Base-by-base conservation (phyloP, 2,329 filamentous ascomycete species). In the Trichoderma sp. region DNA sequence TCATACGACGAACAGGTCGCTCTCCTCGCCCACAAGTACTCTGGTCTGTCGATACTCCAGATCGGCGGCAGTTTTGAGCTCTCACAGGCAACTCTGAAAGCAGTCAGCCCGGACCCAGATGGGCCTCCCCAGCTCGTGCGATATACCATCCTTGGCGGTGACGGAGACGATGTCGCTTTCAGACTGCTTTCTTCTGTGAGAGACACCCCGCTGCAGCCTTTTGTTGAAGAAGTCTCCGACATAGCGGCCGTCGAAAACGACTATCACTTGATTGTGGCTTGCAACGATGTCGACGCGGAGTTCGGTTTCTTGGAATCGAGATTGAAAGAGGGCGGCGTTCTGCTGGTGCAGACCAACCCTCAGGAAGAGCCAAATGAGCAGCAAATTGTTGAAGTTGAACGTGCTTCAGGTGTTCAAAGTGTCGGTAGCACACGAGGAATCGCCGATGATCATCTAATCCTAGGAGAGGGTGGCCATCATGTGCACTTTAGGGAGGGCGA, bases 31-130 rank as follows among this genome's bases (percentile, higher is more conserved):
- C 78, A 81, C 70, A 81, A 80, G 62, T 73, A 74, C 5, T 76
- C 80, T 0, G 74, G 67, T 0, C 64, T 81, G 1, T 71, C 74
- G 0, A 71, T 83, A 10, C 72, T 82, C 3, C 79, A 80, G 51
- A 65, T 79, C 15, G 79, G 78, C 0, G 76, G 75, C 0, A 67
- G 64, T 2, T 26, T 52, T 3, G 12, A 57, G 1, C 60, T 75
- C 5, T 67, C 72, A 0, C 30, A 66, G 4, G 58, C 71, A 1
- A 65, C 76, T 24, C 67, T 80, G n/a, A 58, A 71, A 6, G 64
- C 66, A 5, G 64, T 80, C 7, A 65, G 66, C 1, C 59, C 71
- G 0, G 57, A 45, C 1, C 55, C 63, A 1, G 66, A 69, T 12
- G 70, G 72, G n/a, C 72, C 73, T 1, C 74, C 77, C 4, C 73